Conservation (phyloP, 2,329 filamentous ascomycete genomes). For the Aspergillus latus region DNA sequence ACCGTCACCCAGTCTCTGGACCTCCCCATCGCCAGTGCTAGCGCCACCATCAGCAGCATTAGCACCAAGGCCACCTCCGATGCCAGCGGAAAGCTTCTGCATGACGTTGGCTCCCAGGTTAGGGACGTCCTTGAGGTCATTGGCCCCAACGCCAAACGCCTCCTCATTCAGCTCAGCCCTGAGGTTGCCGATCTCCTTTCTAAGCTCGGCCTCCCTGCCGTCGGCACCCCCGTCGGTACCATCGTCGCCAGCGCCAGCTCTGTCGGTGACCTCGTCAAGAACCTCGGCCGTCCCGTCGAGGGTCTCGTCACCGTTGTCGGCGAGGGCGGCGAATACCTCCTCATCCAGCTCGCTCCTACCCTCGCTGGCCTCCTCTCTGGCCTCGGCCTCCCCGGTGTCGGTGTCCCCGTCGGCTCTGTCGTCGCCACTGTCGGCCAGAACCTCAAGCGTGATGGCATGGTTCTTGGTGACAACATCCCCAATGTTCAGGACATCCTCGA, state of each 20-base stretch:
- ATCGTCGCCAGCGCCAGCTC: constrained; percentile 21
- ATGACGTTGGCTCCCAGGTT: constrained; percentile 27
- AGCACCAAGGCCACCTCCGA: constrained; percentile 2
- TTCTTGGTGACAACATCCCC: constrained; percentile 29
- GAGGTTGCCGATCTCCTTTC: constrained; percentile 26
- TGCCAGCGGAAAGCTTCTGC: constrained; percentile 28
- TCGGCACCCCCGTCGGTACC: constrained; percentile 29
- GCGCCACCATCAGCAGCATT: constrained; percentile 5
- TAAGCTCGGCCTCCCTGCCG: constrained; percentile 27
- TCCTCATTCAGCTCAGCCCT: constrained; percentile 35
- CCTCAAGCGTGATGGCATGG: constrained; percentile 31
- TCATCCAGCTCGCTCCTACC: constrained; percentile 29
- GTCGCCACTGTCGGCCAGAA: constrained; percentile 25
- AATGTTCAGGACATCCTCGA: constrained; percentile 28
- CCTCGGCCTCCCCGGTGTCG: constrained; percentile 14
- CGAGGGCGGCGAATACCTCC: constrained; percentile 31
- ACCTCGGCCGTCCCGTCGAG: constrained; percentile 28
- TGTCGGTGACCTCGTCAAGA: constrained; percentile 27
- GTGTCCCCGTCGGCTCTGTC: constrained; percentile 24
- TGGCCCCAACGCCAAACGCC: constrained; percentile 29
- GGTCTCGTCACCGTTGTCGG: constrained; percentile 33
- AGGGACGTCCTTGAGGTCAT: constrained; percentile 30
- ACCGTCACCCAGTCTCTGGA: constrained; percentile 18
- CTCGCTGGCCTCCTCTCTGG: constrained; percentile 19
- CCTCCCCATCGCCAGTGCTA: constrained; percentile 7